Evolutionary conservation across 768 basidiomycete species (phyloP), one percentile per base, ranked within the genome.

Genomic region (Russula foetens): DNA sequence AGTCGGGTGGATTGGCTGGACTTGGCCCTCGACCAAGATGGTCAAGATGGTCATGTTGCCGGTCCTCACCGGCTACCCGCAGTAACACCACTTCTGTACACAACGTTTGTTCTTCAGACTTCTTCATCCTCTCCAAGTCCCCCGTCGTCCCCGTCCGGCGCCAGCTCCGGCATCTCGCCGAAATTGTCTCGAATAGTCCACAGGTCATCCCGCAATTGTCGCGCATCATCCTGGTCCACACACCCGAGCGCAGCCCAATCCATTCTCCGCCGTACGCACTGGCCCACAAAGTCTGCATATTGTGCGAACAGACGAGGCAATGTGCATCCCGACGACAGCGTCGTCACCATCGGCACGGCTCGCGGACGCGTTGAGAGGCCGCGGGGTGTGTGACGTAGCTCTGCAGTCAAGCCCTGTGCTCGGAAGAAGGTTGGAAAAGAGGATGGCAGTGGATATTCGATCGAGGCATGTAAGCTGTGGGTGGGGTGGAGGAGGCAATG

Each of bases 371-470:
- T 31, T 12, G 51, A 31, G 24, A 59, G 47, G 46, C 51, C 58
- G 33, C 60, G 62, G 35, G 54, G 50, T 12, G 62, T 56, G 63
- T 45, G 63, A 45, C 23, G 61, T 26, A n/a, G 48, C 21, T 24
- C 54, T 4, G 23, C 60, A 51, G 41, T 67, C 31, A 64, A 47
- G 14, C 57, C 50, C 58, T 65, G 58, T 64, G 49, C 45, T 26
- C 49, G 33, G 66, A 80, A 77, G 50, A 81, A 75, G 4, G 69
- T 65, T 7, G 85, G 84, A 68, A 83, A 86, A 7, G 85, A 85
- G 31, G 77, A 77, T 7, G 84, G 81, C 19, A 85, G 69, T 8
- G 85, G 84, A 66, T 81, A 87, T n/a, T 78, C 70, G 8, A 75
- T 71, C 4, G 76, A 68, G 79, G 80, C 28, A 75, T 71, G 58